Percentiles rank a stretch among this genome's conserved stretches.
phyloP scores from a whole-genome alignment of 179 eudicot genomes.

The Beta lomatogona region DNA sequence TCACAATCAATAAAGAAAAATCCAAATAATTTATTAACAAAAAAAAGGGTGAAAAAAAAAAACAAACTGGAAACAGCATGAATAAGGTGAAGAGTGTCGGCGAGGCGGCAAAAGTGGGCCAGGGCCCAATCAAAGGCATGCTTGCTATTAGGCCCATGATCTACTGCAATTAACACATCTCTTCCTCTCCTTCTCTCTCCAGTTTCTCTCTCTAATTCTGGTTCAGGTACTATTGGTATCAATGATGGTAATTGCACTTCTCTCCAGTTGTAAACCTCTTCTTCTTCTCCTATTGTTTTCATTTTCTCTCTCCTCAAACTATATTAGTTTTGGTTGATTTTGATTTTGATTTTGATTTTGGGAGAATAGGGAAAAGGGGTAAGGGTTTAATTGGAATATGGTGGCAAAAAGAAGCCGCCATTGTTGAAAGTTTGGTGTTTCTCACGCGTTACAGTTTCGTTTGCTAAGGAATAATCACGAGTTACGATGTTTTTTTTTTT shows the following conservation, averaged over 20 bases:
- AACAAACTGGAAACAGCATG: conserved; percentile 64
- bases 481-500: too few species aligned
- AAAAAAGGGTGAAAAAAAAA: neutral
- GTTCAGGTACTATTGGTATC: conserved; percentile 43
- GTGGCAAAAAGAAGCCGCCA: conserved; percentile 11
- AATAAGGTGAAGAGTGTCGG: conserved; percentile 79
- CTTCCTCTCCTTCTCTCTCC: conserved; percentile 80
- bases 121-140: conserved; percentile 94
- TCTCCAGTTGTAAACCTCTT: conserved; percentile 55
- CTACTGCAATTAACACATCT: conserved; percentile 65
- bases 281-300: conserved; percentile 44
- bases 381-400: neutral
- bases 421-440: neutral
- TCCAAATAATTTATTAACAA: neutral
- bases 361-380: neutral
- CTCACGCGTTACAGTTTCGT: neutral
- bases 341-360: neutral
- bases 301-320: conserved; percentile 32
- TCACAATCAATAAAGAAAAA: neutral
- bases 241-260: conserved; percentile 59
- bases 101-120: conserved; percentile 69
- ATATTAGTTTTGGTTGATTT: neutral
- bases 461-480: neutral
- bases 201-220: conserved; percentile 69
- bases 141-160: conserved; percentile 82